Evolutionary conservation across 2,329 filamentous ascomycete species (phyloP).

Genomic region (Diaporthe australafricana): DNA sequence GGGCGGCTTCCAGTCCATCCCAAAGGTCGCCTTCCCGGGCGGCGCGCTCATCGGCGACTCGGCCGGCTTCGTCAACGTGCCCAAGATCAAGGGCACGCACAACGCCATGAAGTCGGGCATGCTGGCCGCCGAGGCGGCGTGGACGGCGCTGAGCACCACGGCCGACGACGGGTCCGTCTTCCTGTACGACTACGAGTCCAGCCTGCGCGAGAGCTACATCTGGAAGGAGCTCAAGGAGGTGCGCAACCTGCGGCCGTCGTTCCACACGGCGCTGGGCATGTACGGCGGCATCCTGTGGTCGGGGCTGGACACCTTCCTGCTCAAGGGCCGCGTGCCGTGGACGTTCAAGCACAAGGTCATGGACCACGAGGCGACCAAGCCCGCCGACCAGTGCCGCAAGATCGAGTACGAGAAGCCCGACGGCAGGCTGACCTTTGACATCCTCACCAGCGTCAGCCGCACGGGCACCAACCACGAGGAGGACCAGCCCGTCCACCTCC

Average conservation of each 20-base stretch:
- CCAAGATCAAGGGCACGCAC: constrained; percentile 98
- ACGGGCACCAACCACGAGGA: constrained; percentile 99
- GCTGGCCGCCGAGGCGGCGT: constrained; percentile 93
- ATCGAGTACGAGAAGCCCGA: constrained; percentile 98
- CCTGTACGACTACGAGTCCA: constrained; percentile 93
- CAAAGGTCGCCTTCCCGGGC: constrained; percentile 95
- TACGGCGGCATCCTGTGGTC: constrained; percentile 94
- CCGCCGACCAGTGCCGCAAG: constrained; percentile 82
- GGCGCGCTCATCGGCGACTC: constrained; percentile 96
- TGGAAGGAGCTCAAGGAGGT: constrained; percentile 96
- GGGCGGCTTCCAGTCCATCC: constrained; percentile 97
- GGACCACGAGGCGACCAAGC: constrained; percentile 83
- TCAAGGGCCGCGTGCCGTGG: constrained; percentile 90
- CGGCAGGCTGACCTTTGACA: constrained; percentile 94
- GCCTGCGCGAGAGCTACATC: constrained; percentile 85
- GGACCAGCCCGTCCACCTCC: constrained; percentile 95
- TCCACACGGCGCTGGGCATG: constrained; percentile 87
- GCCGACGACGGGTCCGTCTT: constrained; percentile 79
- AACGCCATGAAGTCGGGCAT: constrained; percentile 98
- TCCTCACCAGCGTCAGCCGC: constrained; percentile 92
- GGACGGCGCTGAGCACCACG: constrained; percentile 73
- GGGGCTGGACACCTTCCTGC: constrained; percentile 87
- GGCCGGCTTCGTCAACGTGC: constrained; percentile 95
- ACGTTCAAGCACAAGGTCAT: constrained; percentile 86
- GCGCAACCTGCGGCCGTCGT: constrained; percentile 96